Evolutionary conservation across 2,329 filamentous ascomycete species (phyloP), one percentile per base, ranked within the genome.

Genomic region (Talaromyces atroroseus): DNA sequence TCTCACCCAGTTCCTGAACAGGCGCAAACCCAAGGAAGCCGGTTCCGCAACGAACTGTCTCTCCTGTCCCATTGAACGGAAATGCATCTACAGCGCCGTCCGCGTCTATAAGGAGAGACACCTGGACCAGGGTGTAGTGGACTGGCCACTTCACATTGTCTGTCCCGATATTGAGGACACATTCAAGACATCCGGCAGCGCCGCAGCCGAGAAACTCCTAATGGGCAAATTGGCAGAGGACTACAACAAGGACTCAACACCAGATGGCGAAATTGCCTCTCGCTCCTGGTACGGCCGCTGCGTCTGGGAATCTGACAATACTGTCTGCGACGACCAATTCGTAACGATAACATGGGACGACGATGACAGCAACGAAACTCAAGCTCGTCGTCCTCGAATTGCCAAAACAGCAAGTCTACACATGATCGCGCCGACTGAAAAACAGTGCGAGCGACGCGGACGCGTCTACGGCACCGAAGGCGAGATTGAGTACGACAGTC

Each of bases 271-370:
- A n/a, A 75, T 84, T 4, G 75, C 79, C 49, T 65, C 66, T 11
- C 71, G 81, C 4, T 74, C 79, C 1, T 86, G 91, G 90, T 97
- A 91, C 67, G 94, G 94, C 0, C 84, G 92, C n/a, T 99, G 94
- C 68, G 94, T 97, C 1, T 97, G 86, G 74, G 94, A 96, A 69
- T 79, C 86, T 4, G 91, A 95, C 73, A 99, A 97, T 73, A 86
- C 95, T 66, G 94, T 97, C 44, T 90, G 86, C 65, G 94, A 99
- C 70, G 90, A 97, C 66, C 92, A 97, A 71, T 82, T 87, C 24
- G 94, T 97, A 20, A 92, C 88, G 0, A 83, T 97, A 52, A 84
- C 82, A 3, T 97, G 92, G 91, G 87, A 91, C 12, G 89, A 95
- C 46, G 85, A 89, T 2, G 47, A 24, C 11, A 26, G 1, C 24